Evolutionary conservation across 495 filamentous ascomycete genomes (phyloP).

Genomic region (Penicillium simplicissimum): DNA sequence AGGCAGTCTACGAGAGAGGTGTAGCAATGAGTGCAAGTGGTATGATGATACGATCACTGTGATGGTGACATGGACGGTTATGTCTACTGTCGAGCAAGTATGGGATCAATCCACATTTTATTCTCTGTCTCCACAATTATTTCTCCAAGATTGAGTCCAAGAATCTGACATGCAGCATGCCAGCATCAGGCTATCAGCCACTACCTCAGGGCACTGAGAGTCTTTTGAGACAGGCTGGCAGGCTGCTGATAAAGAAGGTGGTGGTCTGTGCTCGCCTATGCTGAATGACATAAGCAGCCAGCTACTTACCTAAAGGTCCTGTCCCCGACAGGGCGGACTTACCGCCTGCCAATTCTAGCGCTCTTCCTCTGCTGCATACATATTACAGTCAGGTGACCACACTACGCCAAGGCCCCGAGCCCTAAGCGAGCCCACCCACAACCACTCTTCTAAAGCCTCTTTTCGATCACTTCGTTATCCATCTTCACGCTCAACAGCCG

Average conservation of each 20-base stretch:
- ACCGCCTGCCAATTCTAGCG: background rate
- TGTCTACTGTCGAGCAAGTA: too few species aligned
- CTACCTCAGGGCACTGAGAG: background rate
- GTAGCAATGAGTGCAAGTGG: background rate
- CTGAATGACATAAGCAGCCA: background rate
- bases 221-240: too few species aligned
- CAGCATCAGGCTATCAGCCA: too few species aligned
- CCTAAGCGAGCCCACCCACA: conserved; percentile 54
- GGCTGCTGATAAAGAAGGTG: background rate
- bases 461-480: conserved; percentile 46
- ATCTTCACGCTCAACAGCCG: conserved; percentile 49
- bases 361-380: background rate
- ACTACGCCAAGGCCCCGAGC: conserved; percentile 32
- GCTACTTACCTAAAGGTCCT: too few species aligned
- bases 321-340: too few species aligned
- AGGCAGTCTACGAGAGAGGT: background rate
- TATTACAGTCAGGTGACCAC: conserved; percentile 25
- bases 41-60: background rate
- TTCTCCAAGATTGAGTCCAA: background rate
- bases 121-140: background rate
- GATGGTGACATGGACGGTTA: too few species aligned
- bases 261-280: background rate
- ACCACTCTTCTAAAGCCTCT: conserved; percentile 40
- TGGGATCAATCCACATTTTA: background rate
- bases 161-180: background rate